Evolutionary conservation across 805 yeast species (phyloP).

Genomic region (Lachancea cidri): DNA sequence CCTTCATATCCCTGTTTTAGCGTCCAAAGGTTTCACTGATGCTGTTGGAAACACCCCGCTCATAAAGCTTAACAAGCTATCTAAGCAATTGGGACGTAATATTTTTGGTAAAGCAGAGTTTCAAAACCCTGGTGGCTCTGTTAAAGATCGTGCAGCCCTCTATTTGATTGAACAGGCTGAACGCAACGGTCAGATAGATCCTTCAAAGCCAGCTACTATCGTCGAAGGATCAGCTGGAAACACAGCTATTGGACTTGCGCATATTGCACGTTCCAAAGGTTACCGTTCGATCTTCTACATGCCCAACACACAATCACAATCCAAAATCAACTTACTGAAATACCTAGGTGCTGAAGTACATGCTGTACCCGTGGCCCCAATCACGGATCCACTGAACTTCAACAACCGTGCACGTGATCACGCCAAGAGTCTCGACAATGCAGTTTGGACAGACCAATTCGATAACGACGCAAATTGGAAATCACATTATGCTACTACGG

Average conservation of each 20-base stretch:
- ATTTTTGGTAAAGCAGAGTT: conserved; percentile 88
- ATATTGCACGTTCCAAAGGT: conserved; percentile 73
- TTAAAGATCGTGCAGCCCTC: conserved; percentile 85
- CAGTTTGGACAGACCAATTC: conserved; percentile 91
- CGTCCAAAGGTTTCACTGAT: conserved; percentile 64
- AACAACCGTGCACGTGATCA: conserved; percentile 84
- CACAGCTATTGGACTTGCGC: conserved; percentile 91
- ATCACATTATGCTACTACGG: conserved; percentile 85
- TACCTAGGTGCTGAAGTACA: conserved; percentile 80
- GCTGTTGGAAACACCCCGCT: conserved; percentile 95
- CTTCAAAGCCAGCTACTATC: conserved; percentile 67
- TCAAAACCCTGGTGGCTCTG: conserved; percentile 92
- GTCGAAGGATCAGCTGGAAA: conserved; percentile 95
- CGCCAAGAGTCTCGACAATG: conserved; percentile 69
- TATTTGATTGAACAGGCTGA: conserved; percentile 78
- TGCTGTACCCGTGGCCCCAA: conserved; percentile 86
- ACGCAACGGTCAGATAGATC: conserved; percentile 49
- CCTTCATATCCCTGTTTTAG: conserved; percentile 47
- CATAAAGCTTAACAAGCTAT: conserved; percentile 52
- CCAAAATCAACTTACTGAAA: conserved; percentile 68
- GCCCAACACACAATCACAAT: conserved; percentile 85
- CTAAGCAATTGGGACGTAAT: conserved; percentile 59
- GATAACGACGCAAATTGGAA: conserved; percentile 84
- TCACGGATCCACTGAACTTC: conserved; percentile 74
- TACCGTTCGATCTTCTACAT: conserved; percentile 82